phyloP scores from a whole-genome alignment of 257 asterid species.

The Primulina tabacum region DNA sequence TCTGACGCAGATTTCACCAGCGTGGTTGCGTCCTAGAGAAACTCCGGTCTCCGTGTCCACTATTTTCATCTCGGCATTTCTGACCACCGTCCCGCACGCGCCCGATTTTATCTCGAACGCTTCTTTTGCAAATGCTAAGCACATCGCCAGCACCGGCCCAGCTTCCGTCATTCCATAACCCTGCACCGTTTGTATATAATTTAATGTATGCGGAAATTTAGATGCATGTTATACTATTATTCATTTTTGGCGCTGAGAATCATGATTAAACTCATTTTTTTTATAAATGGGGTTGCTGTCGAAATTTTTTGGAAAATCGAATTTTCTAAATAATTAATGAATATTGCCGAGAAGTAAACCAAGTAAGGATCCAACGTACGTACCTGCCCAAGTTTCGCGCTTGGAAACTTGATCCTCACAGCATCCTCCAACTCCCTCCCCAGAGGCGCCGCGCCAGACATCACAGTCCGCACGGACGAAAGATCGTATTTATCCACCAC shows the following conservation, averaged over 20 bases:
- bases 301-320: too few relatives aligned
- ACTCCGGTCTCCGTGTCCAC: conserved; percentile 60
- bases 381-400: conserved; percentile 91
- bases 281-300: too few relatives aligned
- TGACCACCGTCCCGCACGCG: conserved; percentile 83
- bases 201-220: too few relatives aligned
- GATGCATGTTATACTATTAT: too few relatives aligned
- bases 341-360: neutral
- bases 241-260: too few relatives aligned
- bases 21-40: conserved; percentile 59
- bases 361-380: neutral
- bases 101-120: conserved; percentile 79
- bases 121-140: conserved; percentile 87
- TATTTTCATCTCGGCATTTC: conserved; percentile 92
- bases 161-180: conserved; percentile 99
- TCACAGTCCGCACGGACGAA: conserved; percentile 69
- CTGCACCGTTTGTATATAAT: conserved; percentile 27
- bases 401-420: conserved; percentile 63
- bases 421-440: conserved; percentile 96
- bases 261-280: too few relatives aligned
- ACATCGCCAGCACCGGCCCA: conserved; percentile 90
- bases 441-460: conserved; percentile 98
- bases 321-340: too few relatives aligned
- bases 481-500: conserved; percentile 70
- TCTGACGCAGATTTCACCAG: conserved; percentile 84